phyloP scores from a whole-genome alignment of 768 basidiomycete species.

The Mycena alexandri region DNA sequence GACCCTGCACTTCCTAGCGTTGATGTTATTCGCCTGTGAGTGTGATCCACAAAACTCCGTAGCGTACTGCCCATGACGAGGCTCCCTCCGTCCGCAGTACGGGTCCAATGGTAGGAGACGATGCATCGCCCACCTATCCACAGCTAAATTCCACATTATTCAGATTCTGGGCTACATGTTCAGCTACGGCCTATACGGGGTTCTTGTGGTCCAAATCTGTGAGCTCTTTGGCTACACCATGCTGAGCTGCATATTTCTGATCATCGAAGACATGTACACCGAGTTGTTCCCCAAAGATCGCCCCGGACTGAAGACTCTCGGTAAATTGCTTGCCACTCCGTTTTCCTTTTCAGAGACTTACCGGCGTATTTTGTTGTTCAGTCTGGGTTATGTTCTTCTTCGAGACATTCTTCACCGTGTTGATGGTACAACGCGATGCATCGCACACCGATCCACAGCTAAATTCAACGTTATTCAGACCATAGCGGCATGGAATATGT shows the following conservation, averaged over 20 bases:
- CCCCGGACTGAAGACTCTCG: slow-evolving; percentile 18
- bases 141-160: too few relatives aligned
- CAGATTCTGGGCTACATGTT: slow-evolving; percentile 24
- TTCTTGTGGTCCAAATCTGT: slow-evolving; percentile 29
- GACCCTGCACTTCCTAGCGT: too few relatives aligned
- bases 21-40: too few relatives aligned
- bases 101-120: too few relatives aligned
- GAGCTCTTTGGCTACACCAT: neutral
- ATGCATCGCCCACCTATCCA: too few relatives aligned
- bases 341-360: neutral
- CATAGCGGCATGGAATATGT: slow-evolving; percentile 36
- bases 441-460: too few relatives aligned
- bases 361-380: neutral
- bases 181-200: slow-evolving; percentile 22
- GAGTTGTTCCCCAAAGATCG: slow-evolving; percentile 27
- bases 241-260: neutral
- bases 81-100: too few relatives aligned
- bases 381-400: slow-evolving; percentile 32
- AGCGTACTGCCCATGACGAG: too few relatives aligned
- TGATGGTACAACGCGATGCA: neutral
- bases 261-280: slow-evolving; percentile 29
- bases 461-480: neutral
- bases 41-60: too few relatives aligned
- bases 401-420: slow-evolving; percentile 32
- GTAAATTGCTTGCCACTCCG: neutral